These are phyloP conservation scores for Quercus phellos DNA, from an alignment of 331 rosid species.

Conservation along the genomic window DNA sequence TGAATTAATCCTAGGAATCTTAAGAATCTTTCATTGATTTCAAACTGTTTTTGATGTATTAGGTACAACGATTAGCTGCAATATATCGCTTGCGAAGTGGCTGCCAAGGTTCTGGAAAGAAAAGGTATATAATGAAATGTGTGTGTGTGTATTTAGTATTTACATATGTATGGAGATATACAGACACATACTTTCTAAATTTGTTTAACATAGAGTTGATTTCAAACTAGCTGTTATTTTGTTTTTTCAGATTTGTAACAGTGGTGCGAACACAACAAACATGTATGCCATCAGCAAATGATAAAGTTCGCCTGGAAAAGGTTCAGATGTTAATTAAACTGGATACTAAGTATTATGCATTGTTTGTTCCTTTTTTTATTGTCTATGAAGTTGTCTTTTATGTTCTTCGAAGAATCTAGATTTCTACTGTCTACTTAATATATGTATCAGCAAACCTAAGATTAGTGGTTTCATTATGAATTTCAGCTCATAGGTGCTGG, in stretches of 20 bases:
- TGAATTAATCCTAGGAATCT: not conserved
- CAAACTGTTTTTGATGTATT: slow-evolving; percentile 11
- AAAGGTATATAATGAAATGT: slow-evolving; percentile 37
- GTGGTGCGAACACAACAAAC: slow-evolving; percentile 62
- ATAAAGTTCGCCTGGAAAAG: slow-evolving; percentile 68
- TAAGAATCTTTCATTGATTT: not conserved
- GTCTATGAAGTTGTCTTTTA: not conserved
- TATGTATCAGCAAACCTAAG: not conserved
- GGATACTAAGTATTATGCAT: slow-evolving; percentile 5
- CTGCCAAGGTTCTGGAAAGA: slow-evolving; percentile 68
- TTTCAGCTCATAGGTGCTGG: slow-evolving; percentile 67
- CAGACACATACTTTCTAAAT: not conserved
- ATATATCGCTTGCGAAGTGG: slow-evolving; percentile 64
- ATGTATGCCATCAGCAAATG: slow-evolving; percentile 70
- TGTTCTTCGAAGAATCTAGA: not conserved
- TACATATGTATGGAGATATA: not conserved
- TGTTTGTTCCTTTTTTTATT: not conserved
- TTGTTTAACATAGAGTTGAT: not conserved
- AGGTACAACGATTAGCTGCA: slow-evolving; percentile 73
- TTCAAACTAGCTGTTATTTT: not conserved
- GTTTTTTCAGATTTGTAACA: slow-evolving; percentile 64
- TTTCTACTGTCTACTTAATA: slow-evolving; percentile 4
- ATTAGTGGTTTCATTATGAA: not conserved
- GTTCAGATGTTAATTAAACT: slow-evolving; percentile 23
- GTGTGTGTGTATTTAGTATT: not conserved